A percentile compares a stretch with the other conserved stretches of the same genome.
phyloP scores from a whole-genome alignment of 768 basidiomycete genomes.

The Butyriboletus loyo region DNA sequence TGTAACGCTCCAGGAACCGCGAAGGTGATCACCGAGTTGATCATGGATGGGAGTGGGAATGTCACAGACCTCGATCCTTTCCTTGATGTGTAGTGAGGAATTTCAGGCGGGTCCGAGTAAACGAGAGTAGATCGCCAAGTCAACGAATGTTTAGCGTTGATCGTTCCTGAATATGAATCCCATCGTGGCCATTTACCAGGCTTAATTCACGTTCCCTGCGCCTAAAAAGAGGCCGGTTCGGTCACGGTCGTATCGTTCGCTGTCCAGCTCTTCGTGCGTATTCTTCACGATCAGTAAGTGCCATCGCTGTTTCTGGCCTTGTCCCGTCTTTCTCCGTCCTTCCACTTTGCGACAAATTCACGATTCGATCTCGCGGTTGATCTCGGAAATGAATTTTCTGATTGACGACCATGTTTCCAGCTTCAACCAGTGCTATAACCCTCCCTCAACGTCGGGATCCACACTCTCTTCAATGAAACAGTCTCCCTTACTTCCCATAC shows the following conservation, averaged over 20 bases:
- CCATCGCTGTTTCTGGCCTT: neutral
- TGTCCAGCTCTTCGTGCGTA: neutral
- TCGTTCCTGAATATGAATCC: no score
- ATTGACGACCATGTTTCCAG: conserved; percentile 18
- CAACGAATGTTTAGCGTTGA: no score
- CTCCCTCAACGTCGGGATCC: conserved; percentile 11
- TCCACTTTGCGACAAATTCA: conserved; percentile 3
- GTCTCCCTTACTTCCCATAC: conserved; percentile 27
- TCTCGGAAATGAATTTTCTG: conserved; percentile 15
- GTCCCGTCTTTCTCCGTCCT: conserved; percentile 7
- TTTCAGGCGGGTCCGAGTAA: no score
- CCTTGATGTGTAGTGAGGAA: no score
- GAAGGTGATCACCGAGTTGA: conserved; percentile 62
- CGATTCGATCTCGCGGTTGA: conserved; percentile 6
- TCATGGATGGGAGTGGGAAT: conserved; percentile 62
- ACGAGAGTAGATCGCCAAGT: no score
- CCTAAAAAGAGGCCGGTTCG: no score
- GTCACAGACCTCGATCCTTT: conserved; percentile 46
- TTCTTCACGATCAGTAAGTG: conserved; percentile 28
- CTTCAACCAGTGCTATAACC: conserved; percentile 13
- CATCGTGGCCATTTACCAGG: no score
- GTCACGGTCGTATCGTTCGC: conserved; percentile 8
- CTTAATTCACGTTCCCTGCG: no score
- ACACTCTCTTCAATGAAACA: conserved; percentile 21
- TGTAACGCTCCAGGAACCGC: conserved; percentile 86